phyloP scores from a whole-genome alignment of 2,329 filamentous ascomycete genomes.

The Dothistroma pini region DNA sequence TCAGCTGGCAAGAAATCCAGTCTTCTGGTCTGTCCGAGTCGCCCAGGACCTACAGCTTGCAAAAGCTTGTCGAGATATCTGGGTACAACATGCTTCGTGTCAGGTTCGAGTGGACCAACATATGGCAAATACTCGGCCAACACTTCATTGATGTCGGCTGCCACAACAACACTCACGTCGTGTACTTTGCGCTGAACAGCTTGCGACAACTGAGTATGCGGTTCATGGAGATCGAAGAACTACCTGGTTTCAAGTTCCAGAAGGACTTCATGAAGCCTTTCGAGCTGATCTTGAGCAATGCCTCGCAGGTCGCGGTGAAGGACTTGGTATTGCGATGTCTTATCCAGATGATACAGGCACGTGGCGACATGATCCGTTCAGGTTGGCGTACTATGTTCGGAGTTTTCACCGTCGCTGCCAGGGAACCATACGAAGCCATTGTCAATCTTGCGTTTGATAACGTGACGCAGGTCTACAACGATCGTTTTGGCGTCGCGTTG shows the following conservation, averaged over 20 bases:
- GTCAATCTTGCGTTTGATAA: constrained; percentile 97
- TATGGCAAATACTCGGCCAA: constrained; percentile 95
- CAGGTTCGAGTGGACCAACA: constrained; percentile 95
- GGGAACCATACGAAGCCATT: constrained; percentile 90
- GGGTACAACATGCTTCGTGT: constrained; percentile 99
- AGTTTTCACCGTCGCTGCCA: constrained; percentile 92
- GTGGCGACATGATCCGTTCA: constrained; percentile 93
- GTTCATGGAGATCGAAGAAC: constrained; percentile 96
- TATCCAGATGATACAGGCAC: constrained; percentile 98
- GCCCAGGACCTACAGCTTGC: constrained; percentile 91
- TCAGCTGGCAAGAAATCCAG: constrained; percentile 99
- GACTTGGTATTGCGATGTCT: constrained; percentile 95
- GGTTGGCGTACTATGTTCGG: constrained; percentile 99
- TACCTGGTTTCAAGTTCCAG: constrained; percentile 99
- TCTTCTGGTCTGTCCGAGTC: constrained; percentile 95
- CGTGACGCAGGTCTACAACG: constrained; percentile 92
- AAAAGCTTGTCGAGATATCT: constrained; percentile 97
- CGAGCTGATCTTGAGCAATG: constrained; percentile 94
- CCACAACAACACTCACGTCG: constrained; percentile 91
- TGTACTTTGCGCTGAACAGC: constrained; percentile 96
- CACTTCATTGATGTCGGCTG: constrained; percentile 99
- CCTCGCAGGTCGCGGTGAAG: constrained; percentile 85
- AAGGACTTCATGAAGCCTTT: constrained; percentile 99
- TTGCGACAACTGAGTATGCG: constrained; percentile 94
- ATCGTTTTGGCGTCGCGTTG: constrained; percentile 91